A percentile compares a stretch with the other conserved stretches of the same genome.
These are phyloP conservation scores for Solanum dulcamara DNA, from an alignment of 257 asterid genomes.

Conservation along the genomic window DNA sequence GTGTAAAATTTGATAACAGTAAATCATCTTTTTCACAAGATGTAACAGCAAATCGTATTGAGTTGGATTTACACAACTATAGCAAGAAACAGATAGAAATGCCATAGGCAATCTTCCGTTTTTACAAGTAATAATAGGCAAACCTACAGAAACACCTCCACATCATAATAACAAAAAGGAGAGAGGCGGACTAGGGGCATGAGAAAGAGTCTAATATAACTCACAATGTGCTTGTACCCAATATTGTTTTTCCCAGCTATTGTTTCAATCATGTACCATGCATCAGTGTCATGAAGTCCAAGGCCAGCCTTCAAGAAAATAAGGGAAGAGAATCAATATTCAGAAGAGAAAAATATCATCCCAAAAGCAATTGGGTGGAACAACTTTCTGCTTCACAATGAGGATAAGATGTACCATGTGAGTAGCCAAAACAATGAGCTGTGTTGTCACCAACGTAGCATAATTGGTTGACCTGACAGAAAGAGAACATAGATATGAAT, in stretches of 20 bases:
- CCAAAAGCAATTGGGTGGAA: neutral
- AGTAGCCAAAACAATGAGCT: slow-evolving; percentile 68
- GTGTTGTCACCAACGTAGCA: slow-evolving; percentile 80
- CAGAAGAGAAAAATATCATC: neutral
- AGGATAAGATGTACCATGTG: slow-evolving; percentile 58
- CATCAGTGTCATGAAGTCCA: slow-evolving; percentile 88
- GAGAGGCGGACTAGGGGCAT: neutral
- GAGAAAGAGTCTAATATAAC: slow-evolving; percentile 15
- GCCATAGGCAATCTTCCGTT: neutral
- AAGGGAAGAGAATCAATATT: slow-evolving; percentile 21
- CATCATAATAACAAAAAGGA: neutral
- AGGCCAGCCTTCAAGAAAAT: slow-evolving; percentile 59
- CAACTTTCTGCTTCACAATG: neutral
- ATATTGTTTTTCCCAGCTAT: slow-evolving; percentile 90
- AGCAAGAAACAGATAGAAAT: neutral
- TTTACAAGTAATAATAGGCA: neutral
- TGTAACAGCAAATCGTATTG: neutral
- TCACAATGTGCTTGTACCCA: slow-evolving; percentile 89
- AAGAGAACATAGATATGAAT: slow-evolving; percentile 6
- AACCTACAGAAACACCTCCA: neutral
- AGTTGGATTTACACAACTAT: neutral
- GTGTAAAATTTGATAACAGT: neutral
- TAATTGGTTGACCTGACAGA: slow-evolving; percentile 81
- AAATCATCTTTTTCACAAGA: neutral
- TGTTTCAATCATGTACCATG: slow-evolving; percentile 91